A percentile compares a stretch with the other conserved stretches of the same genome.
phyloP scores from a whole-genome alignment of 139 green algal species.

The Micractinium conductrix region DNA sequence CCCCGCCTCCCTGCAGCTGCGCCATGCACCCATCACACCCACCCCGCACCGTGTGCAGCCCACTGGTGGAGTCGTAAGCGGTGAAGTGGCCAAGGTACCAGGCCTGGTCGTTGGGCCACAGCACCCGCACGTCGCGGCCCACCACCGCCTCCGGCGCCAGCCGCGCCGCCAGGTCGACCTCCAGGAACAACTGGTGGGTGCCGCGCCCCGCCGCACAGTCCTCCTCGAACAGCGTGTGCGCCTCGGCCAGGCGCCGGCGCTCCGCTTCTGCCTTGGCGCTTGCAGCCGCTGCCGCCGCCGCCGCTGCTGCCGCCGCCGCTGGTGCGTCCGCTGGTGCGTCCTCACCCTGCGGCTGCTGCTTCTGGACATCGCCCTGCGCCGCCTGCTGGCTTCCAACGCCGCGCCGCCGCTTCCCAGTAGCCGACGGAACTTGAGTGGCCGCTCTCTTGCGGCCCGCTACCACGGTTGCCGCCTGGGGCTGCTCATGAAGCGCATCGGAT shows the following conservation, averaged over 20 bases:
- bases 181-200: constrained; percentile 33
- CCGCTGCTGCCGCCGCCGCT: background rate
- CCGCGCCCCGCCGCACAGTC: no score
- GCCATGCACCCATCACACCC: background rate
- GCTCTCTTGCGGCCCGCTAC: background rate
- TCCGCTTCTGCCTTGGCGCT: background rate
- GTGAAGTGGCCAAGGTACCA: constrained; percentile 69
- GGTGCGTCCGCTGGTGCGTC: background rate
- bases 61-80: constrained; percentile 39
- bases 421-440: no score
- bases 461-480: background rate
- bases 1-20: no score
- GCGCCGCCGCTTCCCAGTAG: background rate
- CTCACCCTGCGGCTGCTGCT: no score
- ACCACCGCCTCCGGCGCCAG: constrained; percentile 53
- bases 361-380: background rate
- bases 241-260: background rate
- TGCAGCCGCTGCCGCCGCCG: background rate
- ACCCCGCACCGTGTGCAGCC: constrained; percentile 45
- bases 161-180: constrained; percentile 47
- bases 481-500: background rate
- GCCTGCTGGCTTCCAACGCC: background rate
- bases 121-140: constrained; percentile 60
- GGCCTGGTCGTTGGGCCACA: constrained; percentile 68
- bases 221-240: background rate